Evolutionary conservation across 352 stramenopile species (phyloP).

Genomic region (Globisporangium barbulae): DNA sequence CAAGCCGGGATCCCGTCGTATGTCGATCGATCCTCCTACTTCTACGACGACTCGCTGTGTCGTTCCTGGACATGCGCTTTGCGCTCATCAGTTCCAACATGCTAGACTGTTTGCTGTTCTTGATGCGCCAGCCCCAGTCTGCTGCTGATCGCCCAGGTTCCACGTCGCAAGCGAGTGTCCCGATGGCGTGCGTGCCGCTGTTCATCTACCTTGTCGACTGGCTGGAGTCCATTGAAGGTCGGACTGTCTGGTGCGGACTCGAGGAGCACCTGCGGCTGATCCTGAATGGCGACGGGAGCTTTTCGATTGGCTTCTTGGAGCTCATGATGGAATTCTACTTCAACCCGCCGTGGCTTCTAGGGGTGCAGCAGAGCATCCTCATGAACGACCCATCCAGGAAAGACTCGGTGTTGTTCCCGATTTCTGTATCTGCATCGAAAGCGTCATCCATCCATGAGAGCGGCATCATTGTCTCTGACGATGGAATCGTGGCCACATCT

Average conservation of each 20-base stretch:
- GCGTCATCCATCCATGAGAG: conserved; percentile 36
- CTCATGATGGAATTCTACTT: conserved; percentile 88
- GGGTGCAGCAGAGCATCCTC: conserved; percentile 76
- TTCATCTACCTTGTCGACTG: conserved; percentile 78
- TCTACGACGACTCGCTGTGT: conserved; percentile 54
- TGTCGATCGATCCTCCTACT: conserved; percentile 51
- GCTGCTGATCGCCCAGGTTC: not conserved
- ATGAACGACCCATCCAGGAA: conserved; percentile 84
- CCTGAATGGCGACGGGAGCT: conserved; percentile 68
- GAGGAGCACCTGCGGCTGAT: conserved; percentile 73
- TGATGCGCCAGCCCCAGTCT: conserved; percentile 36
- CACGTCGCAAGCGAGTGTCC: conserved; percentile 19
- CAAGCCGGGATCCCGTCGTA: conserved; percentile 48
- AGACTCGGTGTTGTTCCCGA: conserved; percentile 69
- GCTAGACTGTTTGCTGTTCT: conserved; percentile 61
- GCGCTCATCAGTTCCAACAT: conserved; percentile 75
- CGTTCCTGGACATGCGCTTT: conserved; percentile 73
- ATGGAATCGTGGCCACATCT: conserved; percentile 31
- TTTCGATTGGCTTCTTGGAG: conserved; percentile 66
- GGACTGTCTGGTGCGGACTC: conserved; percentile 81
- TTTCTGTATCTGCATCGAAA: conserved; percentile 36
- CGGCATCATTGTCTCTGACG: conserved; percentile 44
- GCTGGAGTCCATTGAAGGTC: conserved; percentile 77
- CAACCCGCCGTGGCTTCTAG: conserved; percentile 50
- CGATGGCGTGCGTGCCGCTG: conserved; percentile 57